Base-by-base conservation (phyloP, 192 early-diverging fungal genomes). In the Podochytrium sp. region DNA sequence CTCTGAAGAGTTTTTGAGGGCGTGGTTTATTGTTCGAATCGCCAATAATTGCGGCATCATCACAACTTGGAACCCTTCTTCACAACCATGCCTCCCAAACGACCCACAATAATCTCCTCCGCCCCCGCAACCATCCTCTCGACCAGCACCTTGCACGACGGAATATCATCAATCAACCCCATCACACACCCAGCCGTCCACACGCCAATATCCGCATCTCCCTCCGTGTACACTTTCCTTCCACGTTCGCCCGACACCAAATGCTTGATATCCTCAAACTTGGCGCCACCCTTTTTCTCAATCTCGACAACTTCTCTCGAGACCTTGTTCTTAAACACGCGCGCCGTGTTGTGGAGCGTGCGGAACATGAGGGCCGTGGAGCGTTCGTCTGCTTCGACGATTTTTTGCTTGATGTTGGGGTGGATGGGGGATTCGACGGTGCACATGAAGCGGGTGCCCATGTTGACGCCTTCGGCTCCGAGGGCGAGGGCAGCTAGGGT, bases 371-470 rank as follows among this genome's bases (percentile, higher is more conserved):
- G 79, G 10, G 85, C 51, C 1, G 90, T 92, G 57, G 84, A 79
- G 29, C 85, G 80, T 64, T 94, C 92, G 39, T 84, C 78, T 0
- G 86, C 90, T 20, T 83, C 76, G 41, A 92, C 91, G 65, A 94
- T 92, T 35, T 79, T 78, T 58, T 91, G 80, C 81, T 94, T 94
- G 81, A 92, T 86, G 76, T 90, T 87, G 37, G 88, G 74, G 79
- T 92, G 91, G 55, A 92, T 88, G 38, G 91, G 90, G 2, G 88
- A 60, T 69, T 94, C 92, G 39, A 83, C 79, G 0, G 91, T 92
- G 80, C 89, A 90, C 90, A 94, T 87, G 85, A 94, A 94, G n/a
- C 92, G 90, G 16, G 92, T 94, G 49, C 92, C 92, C 91, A 92
- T 92, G 79, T 92, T 92, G 70, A 92, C 78, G 52, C 91, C 91